Conservation (phyloP, 148 eudicot species). For the Cornus florida region DNA sequence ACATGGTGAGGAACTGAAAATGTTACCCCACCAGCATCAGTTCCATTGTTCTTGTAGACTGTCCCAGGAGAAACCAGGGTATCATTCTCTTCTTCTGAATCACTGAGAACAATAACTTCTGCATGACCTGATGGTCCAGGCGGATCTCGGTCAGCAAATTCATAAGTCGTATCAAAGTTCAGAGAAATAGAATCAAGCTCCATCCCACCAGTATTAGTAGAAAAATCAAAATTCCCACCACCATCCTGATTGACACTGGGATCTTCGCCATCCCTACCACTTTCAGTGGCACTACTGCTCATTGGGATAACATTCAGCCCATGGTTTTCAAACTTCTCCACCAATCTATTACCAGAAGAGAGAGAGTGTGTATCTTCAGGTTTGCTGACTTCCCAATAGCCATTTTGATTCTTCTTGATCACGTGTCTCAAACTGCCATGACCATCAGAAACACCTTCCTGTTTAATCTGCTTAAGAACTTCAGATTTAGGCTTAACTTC, state of each 20-base stretch:
- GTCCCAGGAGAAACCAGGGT: conserved; percentile 41
- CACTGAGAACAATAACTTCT: conserved; percentile 78
- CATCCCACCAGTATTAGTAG: conserved; percentile 29
- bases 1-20: conserved; percentile 24
- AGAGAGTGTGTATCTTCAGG: conserved; percentile 24
- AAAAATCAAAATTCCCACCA: conserved; percentile 33
- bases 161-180: conserved; percentile 22
- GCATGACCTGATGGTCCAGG: conserved; percentile 35
- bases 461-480: conserved; percentile 27
- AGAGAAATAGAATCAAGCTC: conserved; percentile 46
- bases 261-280: conserved; percentile 56
- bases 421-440: conserved; percentile 36
- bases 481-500: conserved; percentile 28
- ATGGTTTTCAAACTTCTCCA: conserved; percentile 30
- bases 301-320: conserved; percentile 54
- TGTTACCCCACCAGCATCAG: conserved; percentile 17
- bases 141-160: conserved; percentile 18
- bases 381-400: conserved; percentile 34
- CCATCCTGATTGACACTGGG: conserved; percentile 57
- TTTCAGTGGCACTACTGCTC: conserved; percentile 79
- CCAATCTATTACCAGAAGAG: conserved; percentile 25
- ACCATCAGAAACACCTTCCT: conserved; percentile 40
- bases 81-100: conserved; percentile 84
- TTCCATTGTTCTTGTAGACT: conserved; percentile 19
- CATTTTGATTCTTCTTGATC: conserved; percentile 39